These are phyloP conservation scores for Trichosanthes cucumerina DNA, from an alignment of 306 rosid genomes.

Conservation along the genomic window DNA sequence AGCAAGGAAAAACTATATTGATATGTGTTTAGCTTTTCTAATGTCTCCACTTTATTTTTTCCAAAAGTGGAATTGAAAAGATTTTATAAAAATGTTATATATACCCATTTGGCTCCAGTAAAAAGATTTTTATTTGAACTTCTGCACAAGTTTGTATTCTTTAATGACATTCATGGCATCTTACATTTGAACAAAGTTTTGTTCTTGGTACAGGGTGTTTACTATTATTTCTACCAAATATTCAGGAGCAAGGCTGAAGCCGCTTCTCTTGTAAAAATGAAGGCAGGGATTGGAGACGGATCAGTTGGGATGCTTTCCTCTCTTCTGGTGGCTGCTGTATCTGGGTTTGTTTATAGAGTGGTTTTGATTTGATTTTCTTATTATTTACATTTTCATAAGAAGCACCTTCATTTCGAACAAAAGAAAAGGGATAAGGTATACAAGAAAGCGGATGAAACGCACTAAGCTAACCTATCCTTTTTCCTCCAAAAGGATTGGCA, in stretches of 20 bases:
- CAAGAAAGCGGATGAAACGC: background rate
- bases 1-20: background rate
- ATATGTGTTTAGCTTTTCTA: background rate
- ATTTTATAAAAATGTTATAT: background rate
- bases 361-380: background rate
- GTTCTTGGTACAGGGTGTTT: constrained; percentile 83
- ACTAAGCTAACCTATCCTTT: background rate
- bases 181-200: constrained; percentile 33
- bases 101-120: background rate
- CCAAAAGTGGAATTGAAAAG: no score
- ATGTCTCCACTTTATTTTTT: background rate
- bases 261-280: constrained; percentile 48
- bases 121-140: background rate
- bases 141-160: background rate
- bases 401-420: background rate
- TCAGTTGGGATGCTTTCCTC: constrained; percentile 91
- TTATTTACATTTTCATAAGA: background rate
- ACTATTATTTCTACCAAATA: constrained; percentile 99
- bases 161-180: constrained; percentile 30
- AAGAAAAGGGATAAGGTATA: constrained; percentile 2
- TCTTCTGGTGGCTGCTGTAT: constrained; percentile 82
- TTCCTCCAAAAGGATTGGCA: background rate
- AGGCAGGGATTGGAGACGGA: constrained; percentile 68
- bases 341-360: constrained; percentile 42
- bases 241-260: constrained; percentile 89